Evolutionary conservation across 306 rosid genomes (phyloP).

Genomic region (Pyrus betulifolia): DNA sequence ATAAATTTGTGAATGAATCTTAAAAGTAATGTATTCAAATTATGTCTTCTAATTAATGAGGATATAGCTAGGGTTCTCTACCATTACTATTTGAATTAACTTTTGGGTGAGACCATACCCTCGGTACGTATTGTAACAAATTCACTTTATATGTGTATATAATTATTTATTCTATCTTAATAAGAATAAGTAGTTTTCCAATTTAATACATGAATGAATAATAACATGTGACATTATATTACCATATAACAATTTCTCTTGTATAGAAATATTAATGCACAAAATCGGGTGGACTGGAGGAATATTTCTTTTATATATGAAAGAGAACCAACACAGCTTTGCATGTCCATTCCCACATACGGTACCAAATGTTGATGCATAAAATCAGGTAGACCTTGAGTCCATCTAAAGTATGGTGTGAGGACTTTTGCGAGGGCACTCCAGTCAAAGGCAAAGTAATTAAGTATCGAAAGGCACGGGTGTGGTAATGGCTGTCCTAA

Average conservation of each 20-base stretch:
- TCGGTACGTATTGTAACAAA: not conserved
- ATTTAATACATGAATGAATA: not conserved
- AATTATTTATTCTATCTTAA: too few relatives aligned
- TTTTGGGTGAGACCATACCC: not conserved
- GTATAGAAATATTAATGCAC: not conserved
- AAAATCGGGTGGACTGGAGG: not conserved
- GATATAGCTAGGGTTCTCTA: not conserved
- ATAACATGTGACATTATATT: not conserved
- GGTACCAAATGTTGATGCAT: not conserved
- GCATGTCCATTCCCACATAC: not conserved
- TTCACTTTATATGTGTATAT: not conserved
- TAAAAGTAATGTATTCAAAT: too few relatives aligned
- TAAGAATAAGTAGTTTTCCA: not conserved
- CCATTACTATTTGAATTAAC: not conserved
- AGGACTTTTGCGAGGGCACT: too few relatives aligned
- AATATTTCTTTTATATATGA: not conserved
- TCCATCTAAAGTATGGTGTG: too few relatives aligned
- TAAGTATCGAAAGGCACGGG: too few relatives aligned
- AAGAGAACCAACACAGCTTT: not conserved
- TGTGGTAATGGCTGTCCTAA: not conserved
- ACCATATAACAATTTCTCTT: too few relatives aligned
- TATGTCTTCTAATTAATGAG: too few relatives aligned
- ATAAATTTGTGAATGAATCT: too few relatives aligned
- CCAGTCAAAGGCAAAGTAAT: too few relatives aligned
- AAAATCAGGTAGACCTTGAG: not conserved